These are phyloP conservation scores for Trichosporon faecale DNA, from an alignment of 1,284 basidiomycete genomes.

Conservation along the genomic window DNA sequence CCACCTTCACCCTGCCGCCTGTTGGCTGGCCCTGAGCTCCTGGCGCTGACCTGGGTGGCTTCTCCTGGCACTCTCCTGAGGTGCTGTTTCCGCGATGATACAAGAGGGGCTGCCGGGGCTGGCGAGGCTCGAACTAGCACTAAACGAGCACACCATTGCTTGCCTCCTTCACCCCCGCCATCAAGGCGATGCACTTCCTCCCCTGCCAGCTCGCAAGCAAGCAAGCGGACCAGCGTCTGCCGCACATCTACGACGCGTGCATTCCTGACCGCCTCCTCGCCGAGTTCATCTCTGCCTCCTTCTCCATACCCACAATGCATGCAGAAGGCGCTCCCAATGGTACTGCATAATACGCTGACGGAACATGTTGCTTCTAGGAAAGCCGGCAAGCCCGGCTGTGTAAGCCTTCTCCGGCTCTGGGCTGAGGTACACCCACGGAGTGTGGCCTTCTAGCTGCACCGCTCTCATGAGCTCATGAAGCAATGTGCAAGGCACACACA, in stretches of 20 bases:
- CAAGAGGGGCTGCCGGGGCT: not conserved
- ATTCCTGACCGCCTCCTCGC: not conserved
- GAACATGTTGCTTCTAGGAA: not conserved
- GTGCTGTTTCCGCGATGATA: slow-evolving; percentile 1
- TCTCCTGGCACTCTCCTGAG: not conserved
- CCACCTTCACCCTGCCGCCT: not conserved
- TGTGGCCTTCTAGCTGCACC: too few relatives aligned
- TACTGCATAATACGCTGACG: too few relatives aligned
- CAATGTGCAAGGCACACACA: not conserved
- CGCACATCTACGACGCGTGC: not conserved
- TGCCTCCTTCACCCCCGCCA: not conserved
- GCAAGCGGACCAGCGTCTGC: not conserved
- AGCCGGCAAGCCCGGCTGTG: not conserved
- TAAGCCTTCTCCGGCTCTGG: not conserved
- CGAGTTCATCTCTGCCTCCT: not conserved
- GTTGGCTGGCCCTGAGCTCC: not conserved
- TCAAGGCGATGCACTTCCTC: not conserved
- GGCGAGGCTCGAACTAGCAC: not conserved
- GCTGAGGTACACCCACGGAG: not conserved
- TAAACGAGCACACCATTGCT: slow-evolving; percentile 1
- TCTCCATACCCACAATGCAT: not conserved
- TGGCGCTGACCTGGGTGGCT: not conserved
- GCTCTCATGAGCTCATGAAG: not conserved
- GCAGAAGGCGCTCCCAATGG: too few relatives aligned
- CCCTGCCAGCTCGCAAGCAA: not conserved